phyloP scores from a whole-genome alignment of 208 protist genomes.

The Leishmania arabica region DNA sequence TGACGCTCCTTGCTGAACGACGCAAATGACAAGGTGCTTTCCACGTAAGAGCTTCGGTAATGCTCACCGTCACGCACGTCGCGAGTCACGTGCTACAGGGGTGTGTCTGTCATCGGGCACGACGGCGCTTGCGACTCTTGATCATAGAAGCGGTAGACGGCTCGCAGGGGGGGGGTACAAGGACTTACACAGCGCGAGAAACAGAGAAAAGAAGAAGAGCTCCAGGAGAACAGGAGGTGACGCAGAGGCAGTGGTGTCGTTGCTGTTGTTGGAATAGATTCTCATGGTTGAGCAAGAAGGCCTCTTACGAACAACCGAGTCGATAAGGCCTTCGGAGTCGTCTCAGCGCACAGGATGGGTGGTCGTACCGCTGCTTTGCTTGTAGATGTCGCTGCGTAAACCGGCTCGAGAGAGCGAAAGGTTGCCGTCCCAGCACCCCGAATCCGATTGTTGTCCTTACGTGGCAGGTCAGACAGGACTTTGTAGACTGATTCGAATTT shows the following conservation, averaged over 20 bases:
- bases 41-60: slow-evolving; percentile 5
- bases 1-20: slow-evolving; percentile 3
- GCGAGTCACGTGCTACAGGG: background rate
- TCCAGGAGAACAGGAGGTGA: background rate
- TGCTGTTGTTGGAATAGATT: background rate
- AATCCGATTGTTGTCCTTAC: background rate
- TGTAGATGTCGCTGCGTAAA: background rate
- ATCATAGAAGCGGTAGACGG: background rate
- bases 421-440: background rate
- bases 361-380: background rate
- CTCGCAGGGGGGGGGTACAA: background rate
- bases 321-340: background rate
- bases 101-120: background rate
- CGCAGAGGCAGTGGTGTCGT: too few relatives aligned
- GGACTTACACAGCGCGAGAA: background rate
- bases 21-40: slow-evolving; percentile 20
- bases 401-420: background rate
- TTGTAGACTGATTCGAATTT: background rate
- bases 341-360: background rate
- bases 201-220: background rate
- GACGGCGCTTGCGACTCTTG: background rate
- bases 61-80: slow-evolving; percentile 9
- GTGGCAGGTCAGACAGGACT: background rate
- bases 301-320: background rate
- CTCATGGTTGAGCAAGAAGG: background rate